Evolutionary conservation across 305 asterid species (phyloP).

Genomic region (Solanum hybrid): DNA sequence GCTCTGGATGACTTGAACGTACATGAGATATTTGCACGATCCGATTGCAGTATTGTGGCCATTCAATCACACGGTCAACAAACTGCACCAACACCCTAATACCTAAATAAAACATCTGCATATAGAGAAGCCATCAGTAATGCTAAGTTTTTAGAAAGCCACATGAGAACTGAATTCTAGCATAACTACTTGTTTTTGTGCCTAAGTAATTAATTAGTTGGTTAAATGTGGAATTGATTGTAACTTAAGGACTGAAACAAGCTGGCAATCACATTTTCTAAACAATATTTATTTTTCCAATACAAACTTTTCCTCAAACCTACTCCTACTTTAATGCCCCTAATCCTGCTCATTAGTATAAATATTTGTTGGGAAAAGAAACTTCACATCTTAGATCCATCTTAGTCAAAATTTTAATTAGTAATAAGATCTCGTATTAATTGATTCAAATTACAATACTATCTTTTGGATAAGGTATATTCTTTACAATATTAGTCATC

Average conservation of each 20-base stretch:
- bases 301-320: neutral
- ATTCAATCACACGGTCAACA: neutral
- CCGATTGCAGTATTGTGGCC: neutral
- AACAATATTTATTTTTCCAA: neutral
- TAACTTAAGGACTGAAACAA: neutral
- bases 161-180: neutral
- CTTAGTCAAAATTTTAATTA: neutral
- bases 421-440: neutral
- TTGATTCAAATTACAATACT: neutral
- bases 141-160: neutral
- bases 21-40: neutral
- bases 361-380: neutral
- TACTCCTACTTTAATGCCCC: neutral
- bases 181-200: neutral
- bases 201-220: neutral
- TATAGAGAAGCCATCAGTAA: neutral
- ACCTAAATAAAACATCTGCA: neutral
- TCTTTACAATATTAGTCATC: neutral
- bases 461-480: neutral
- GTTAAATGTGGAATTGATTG: neutral
- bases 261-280: neutral
- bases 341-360: neutral
- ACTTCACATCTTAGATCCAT: neutral
- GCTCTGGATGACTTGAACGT: neutral
- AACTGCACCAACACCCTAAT: neutral